Base-by-base conservation (phyloP, 2,329 filamentous ascomycete species). In the Pestalotiopsis sp. region DNA sequence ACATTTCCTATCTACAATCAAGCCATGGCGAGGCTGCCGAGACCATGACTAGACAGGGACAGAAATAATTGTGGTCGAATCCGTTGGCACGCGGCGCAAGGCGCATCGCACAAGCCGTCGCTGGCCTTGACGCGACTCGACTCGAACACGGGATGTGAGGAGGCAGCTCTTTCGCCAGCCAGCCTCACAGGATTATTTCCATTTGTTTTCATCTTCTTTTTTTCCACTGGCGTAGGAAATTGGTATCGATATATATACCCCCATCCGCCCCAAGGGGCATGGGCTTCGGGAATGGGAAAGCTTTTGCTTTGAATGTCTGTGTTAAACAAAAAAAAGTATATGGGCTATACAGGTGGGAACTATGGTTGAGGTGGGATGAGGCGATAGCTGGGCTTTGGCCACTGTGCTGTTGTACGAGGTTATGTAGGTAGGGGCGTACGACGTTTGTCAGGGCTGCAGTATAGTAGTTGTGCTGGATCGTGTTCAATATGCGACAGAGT, bases 181-280 rank as follows among this genome's bases (percentile, higher is more conserved):
- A n/a, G 23, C 6, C 31, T 62, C 13, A 20, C 14, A 17, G 36
- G 59, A 41, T 27, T 62, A 62, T 41, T 36, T 38, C 31, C 31
- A 25, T 38, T 61, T 61, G 59, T 31, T 61, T 23, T 40, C 23
- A 38, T 59, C 7, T 62, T 40, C 20, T 41, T 62, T 62, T 40
- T 40, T 12, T 7, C 36, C 36, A 20, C n/a, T 7, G 61, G 61
- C 61, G 61, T 20, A 64, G 61, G 61, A 64, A 25, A 41, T 49
- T 45, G 61, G 61, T 64, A 40, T 49, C 23, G 61, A 38, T 64
- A 64, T 64, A 64, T 64, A 64, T 49, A 62, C 61, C 61, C 61
- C 61, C 41, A 64, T 49, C 7, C 38, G 61, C 23, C 61, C 61
- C 61, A 61, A 38, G 4, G 27, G 36, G 31, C 4, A 31, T 59